A percentile compares a stretch with the other conserved stretches of the same genome.
Conservation (phyloP, 148 eudicot species). For the Simmondsia chinensis region DNA sequence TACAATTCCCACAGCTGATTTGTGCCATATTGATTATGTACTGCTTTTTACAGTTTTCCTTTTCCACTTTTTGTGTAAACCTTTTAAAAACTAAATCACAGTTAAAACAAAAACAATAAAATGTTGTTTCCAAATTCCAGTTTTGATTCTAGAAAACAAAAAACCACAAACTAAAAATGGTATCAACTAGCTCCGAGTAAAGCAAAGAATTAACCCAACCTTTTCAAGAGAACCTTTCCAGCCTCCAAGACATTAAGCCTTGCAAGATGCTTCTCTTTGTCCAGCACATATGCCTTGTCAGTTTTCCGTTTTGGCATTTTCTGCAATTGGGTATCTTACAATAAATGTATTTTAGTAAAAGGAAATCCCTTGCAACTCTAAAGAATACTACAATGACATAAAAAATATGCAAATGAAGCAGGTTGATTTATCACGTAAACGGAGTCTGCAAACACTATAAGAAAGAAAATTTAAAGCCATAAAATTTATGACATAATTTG, state of each 20-base stretch:
- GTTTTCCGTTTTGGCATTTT: slow-evolving; percentile 98
- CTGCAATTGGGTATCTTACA: slow-evolving; percentile 94
- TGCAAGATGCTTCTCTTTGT: slow-evolving; percentile 88
- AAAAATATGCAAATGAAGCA: not conserved
- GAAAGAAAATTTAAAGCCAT: too few species aligned
- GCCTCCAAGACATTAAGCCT: slow-evolving; percentile 81
- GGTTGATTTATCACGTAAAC: too few species aligned
- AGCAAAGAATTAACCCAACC: slow-evolving; percentile 44
- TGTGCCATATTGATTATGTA: too few species aligned
- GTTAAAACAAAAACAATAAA: not conserved
- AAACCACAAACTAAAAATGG: not conserved
- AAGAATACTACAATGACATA: not conserved
- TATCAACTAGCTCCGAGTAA: not conserved
- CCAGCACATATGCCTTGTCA: slow-evolving; percentile 87
- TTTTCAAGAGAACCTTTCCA: slow-evolving; percentile 78
- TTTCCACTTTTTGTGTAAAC: too few species aligned
- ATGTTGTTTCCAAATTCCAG: too few species aligned
- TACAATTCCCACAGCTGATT: too few species aligned
- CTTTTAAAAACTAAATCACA: not conserved
- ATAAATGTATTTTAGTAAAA: slow-evolving; percentile 40
- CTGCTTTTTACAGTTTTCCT: too few species aligned
- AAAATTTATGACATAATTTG: too few species aligned
- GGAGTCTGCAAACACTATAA: too few species aligned
- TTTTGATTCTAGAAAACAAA: not conserved
- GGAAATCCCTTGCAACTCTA: not conserved